Base-by-base conservation (phyloP, 1,284 basidiomycete species). In the Rhizoctonia solani region DNA sequence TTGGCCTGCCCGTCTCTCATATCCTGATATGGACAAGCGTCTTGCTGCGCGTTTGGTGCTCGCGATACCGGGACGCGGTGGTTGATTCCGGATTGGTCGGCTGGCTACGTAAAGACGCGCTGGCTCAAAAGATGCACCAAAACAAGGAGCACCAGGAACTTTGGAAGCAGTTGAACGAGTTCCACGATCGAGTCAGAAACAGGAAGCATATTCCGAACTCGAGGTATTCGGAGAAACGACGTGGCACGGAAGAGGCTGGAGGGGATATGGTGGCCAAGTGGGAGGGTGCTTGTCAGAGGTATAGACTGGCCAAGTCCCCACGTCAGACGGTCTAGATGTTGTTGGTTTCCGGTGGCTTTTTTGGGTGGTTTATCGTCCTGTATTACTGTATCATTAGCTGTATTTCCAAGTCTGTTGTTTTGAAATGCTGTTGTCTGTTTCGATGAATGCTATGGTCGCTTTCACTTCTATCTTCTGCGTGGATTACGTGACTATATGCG, bases 271-370 rank as follows among this genome's bases (percentile, higher is more conserved):
- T 65, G 21, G 1, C 49, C 1, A 54, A 39, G 50, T 65, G 61
- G 61, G 61, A 65, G 49, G 50, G 21, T 2, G 61, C 61, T 23
- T 65, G 61, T 65, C 8, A 46, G 50, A 37, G 61, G 61, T 65
- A 65, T 42, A 14, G 49, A 46, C 21, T 53, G 4, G 56, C 50
- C 50, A 16, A 47, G 13, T 23, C 30, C 32, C 37, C 11, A 46
- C 0, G 21, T 23, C 23, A 32, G 30, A 13, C 34, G 23, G 32
- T 30, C 39, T 32, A 19, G 44, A 9, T 46, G 6, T 9, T 9
- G 44, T 29, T 53, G n/a, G n/a, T 41, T 52, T 25, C 21, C 13
- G 25, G 16, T 19, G 30, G 42, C 30, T 3, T 44, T 46, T 53
- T 4, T 50, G 30, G 46, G 34, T 39, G 27, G 32, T 25, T n/a